Conservation (phyloP, 495 filamentous ascomycete genomes). For the Talaromyces adpressus region DNA sequence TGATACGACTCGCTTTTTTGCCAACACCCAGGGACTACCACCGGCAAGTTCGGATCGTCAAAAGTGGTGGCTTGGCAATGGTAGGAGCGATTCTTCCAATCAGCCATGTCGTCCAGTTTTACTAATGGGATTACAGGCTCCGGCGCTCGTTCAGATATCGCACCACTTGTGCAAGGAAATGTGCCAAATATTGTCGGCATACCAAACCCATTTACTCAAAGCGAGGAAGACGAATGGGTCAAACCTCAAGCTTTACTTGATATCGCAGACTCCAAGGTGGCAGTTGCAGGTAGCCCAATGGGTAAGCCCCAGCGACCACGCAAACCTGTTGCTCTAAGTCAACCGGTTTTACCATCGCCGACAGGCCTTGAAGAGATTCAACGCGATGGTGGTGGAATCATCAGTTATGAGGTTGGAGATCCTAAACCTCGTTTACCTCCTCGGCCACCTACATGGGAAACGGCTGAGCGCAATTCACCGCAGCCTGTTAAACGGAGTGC, state of each 20-base stretch:
- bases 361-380: background rate
- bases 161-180: constrained; percentile 52
- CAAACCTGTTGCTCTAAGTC: background rate
- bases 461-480: background rate
- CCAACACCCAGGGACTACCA: constrained; percentile 74
- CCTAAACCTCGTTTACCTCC: constrained; percentile 1
- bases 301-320: constrained; percentile 2
- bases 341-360: background rate
- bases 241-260: constrained; percentile 8
- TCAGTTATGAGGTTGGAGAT: background rate
- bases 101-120: background rate
- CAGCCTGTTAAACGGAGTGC: background rate
- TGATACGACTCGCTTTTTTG: constrained; percentile 63
- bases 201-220: constrained; percentile 71
- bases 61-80: constrained; percentile 94
- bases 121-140: constrained; percentile 40
- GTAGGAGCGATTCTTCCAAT: constrained; percentile 24
- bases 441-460: background rate
- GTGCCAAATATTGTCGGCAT: constrained; percentile 65
- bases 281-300: background rate
- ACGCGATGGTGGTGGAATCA: background rate
- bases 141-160: constrained; percentile 64
- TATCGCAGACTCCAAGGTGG: background rate
- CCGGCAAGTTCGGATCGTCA: constrained; percentile 81
- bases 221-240: constrained; percentile 74